Evolutionary conservation across 2,329 filamentous ascomycete genomes (phyloP).

Genomic region (Penicillium corylophilum): DNA sequence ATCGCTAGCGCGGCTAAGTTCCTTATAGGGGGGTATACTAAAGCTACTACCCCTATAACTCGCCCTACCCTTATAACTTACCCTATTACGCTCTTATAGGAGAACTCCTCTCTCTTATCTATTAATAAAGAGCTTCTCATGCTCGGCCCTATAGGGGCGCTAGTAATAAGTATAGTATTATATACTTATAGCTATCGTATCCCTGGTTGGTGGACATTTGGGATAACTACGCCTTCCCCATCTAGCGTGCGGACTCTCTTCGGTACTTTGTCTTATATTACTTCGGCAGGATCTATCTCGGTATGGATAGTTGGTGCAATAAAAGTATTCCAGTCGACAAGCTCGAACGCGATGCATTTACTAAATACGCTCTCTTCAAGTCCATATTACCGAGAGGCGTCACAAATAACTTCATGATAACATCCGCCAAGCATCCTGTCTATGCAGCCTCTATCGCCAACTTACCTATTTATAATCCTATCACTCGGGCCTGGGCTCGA

Average conservation of each 20-base stretch:
- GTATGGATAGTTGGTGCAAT: conserved; percentile 7
- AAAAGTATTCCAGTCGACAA: not conserved
- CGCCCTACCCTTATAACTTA: too few relatives aligned
- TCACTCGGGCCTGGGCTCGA: conserved; percentile 7
- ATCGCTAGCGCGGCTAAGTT: too few relatives aligned
- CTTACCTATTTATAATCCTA: not conserved
- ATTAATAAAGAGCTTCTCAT: too few relatives aligned
- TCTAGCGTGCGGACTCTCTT: conserved; percentile 8
- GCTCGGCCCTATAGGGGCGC: too few relatives aligned
- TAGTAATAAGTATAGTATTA: too few relatives aligned
- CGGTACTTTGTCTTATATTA: conserved; percentile 4
- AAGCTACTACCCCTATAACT: too few relatives aligned
- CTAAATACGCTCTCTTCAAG: conserved; percentile 7
- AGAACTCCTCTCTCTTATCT: too few relatives aligned
- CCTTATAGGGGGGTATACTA: too few relatives aligned
- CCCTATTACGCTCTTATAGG: too few relatives aligned
- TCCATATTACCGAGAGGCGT: conserved; percentile 2
- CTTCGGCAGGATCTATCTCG: conserved; percentile 7
- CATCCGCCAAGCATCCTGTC: not conserved
- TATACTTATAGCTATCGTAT: too few relatives aligned
- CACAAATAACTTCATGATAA: conserved; percentile 4
- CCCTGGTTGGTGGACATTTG: conserved; percentile 9
- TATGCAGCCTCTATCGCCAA: conserved; percentile 1
- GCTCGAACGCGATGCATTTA: not conserved
- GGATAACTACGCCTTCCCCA: conserved; percentile 12